Evolutionary conservation across 345 rosid species (phyloP).

Genomic region (Gossypium bickii): DNA sequence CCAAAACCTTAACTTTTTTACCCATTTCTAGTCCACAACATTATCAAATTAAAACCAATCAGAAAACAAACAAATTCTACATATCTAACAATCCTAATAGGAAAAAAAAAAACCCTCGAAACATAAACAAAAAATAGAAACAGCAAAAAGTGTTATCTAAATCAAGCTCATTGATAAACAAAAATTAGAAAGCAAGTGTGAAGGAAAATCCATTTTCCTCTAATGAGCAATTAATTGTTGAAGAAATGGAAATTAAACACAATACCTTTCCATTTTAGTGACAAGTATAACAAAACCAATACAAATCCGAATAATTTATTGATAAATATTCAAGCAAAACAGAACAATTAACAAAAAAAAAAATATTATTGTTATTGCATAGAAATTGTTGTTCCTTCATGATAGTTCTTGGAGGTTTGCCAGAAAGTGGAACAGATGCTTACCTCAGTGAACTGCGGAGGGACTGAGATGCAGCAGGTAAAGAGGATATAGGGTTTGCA

Average conservation of each 20-base stretch:
- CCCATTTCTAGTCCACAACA: slow-evolving; percentile 21
- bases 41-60: not conserved
- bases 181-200: not conserved
- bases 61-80: not conserved
- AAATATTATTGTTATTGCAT: not conserved
- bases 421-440: not conserved
- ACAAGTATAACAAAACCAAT: not conserved
- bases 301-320: too few relatives aligned
- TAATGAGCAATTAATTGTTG: not conserved
- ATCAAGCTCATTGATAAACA: not conserved
- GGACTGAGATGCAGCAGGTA: not conserved
- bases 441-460: not conserved
- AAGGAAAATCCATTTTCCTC: not conserved
- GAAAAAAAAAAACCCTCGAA: not conserved
- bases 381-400: not conserved
- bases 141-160: not conserved
- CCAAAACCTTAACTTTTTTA: slow-evolving; percentile 33
- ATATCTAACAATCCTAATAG: not conserved
- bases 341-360: not conserved
- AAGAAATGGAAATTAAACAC: not conserved
- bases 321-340: not conserved
- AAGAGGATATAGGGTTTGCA: not conserved
- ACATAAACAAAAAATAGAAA: not conserved
- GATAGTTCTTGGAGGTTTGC: not conserved
- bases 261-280: not conserved